phyloP scores from a whole-genome alignment of 192 early-diverging fungal genomes.

The Nowakowskiella sp. region DNA sequence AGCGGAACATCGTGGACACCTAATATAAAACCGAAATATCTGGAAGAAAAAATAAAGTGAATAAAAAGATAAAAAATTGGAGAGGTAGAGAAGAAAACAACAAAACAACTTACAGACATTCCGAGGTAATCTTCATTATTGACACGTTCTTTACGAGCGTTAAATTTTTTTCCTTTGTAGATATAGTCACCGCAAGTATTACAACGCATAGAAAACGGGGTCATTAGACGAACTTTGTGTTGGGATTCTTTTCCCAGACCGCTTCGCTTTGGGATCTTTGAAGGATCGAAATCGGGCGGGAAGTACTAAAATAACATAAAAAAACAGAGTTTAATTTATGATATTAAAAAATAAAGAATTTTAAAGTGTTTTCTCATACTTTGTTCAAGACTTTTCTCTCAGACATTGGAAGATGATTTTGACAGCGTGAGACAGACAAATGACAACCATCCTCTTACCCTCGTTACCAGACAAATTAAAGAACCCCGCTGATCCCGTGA shows the following conservation, averaged over 20 bases:
- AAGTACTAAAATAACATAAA: slow-evolving; percentile 73
- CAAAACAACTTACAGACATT: slow-evolving; percentile 21
- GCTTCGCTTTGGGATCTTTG: slow-evolving; percentile 80
- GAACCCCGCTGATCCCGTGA: no score
- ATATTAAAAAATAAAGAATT: no score
- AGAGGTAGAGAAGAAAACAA: neutral
- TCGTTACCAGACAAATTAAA: no score
- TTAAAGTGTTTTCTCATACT: no score
- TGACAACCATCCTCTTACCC: no score
- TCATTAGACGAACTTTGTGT: slow-evolving; percentile 95
- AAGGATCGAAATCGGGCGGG: slow-evolving; percentile 95
- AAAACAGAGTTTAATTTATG: neutral
- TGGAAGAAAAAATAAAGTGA: neutral
- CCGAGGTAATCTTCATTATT: slow-evolving; percentile 33
- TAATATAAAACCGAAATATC: slow-evolving; percentile 57
- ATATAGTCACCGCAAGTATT: slow-evolving; percentile 93
- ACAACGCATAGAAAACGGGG: slow-evolving; percentile 99
- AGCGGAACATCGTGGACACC: slow-evolving; percentile 88
- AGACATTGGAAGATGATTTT: no score
- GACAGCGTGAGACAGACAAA: no score
- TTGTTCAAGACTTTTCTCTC: no score
- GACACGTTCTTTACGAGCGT: slow-evolving; percentile 85
- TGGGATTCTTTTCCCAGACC: slow-evolving; percentile 73
- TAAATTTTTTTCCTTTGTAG: slow-evolving; percentile 97
- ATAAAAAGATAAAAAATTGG: neutral